Evolutionary conservation across 108 stramenopile species (phyloP).

Genomic region (Cyclotella choctawhatcheeana): DNA sequence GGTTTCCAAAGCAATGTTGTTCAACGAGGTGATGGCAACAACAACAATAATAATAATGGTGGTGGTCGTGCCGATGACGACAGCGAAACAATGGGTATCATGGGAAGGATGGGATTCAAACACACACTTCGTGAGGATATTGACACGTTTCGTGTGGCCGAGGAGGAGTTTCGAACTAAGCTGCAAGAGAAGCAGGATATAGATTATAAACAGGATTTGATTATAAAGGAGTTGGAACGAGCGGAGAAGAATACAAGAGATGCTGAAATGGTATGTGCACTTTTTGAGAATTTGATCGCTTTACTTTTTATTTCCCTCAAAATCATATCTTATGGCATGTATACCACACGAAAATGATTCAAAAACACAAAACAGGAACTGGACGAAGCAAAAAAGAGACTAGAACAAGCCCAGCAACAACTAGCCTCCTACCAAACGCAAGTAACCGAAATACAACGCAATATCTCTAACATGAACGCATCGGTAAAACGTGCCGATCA

Average conservation of each 20-base stretch:
- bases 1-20: too few species aligned
- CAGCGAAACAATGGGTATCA: constrained; percentile 20
- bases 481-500: constrained; percentile 30
- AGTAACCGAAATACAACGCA: constrained; percentile 28
- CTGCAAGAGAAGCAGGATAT: constrained; percentile 22
- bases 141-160: constrained; percentile 31
- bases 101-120: constrained; percentile 33
- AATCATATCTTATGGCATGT: too few species aligned
- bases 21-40: too few species aligned
- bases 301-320: too few species aligned
- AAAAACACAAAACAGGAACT: constrained; percentile 16
- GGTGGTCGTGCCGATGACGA: too few species aligned
- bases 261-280: constrained; percentile 11
- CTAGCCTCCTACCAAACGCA: constrained; percentile 15
- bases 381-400: constrained; percentile 13
- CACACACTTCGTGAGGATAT: constrained; percentile 42
- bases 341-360: too few species aligned
- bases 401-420: constrained; percentile 25
- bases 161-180: constrained; percentile 25
- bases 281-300: too few species aligned
- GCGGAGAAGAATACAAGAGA: constrained; percentile 18
- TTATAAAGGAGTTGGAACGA: constrained; percentile 12
- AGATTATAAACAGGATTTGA: constrained; percentile 5
- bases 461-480: constrained; percentile 7
- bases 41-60: constrained; percentile 11